Percentiles rank a stretch among this genome's conserved stretches.
phyloP scores from a whole-genome alignment of 2,329 filamentous ascomycete species.

The Colletotrichum simmondsii region DNA sequence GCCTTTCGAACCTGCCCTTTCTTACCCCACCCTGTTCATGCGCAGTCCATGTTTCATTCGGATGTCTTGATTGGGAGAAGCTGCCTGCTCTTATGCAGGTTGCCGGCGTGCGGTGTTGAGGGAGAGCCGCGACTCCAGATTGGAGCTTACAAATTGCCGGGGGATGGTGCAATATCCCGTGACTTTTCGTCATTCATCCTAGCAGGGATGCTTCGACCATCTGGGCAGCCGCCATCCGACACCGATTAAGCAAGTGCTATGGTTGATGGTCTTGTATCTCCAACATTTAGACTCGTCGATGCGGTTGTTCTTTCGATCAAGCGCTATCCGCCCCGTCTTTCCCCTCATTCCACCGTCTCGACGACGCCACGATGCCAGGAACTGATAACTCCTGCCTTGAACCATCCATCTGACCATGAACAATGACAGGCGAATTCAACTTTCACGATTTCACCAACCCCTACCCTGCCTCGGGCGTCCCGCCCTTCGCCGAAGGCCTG shows the following conservation, averaged over 20 bases:
- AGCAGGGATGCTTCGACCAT: conserved; percentile 33
- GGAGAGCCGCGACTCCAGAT: conserved; percentile 39
- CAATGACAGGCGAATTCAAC: conserved; percentile 68
- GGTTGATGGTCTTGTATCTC: conserved; percentile 14
- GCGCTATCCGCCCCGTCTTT: conserved; percentile 22
- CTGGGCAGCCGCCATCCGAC: conserved; percentile 30
- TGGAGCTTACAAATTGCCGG: conserved; percentile 56
- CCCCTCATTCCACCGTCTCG: conserved; percentile 23
- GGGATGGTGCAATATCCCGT: conserved; percentile 72
- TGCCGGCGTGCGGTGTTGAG: conserved; percentile 35
- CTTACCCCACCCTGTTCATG: conserved; percentile 34
- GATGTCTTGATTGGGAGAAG: conserved; percentile 45
- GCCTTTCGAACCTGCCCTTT: conserved; percentile 16
- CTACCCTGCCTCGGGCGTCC: conserved; percentile 47
- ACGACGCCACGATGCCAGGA: conserved; percentile 36
- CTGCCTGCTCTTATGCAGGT: conserved; percentile 32
- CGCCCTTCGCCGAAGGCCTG: conserved; percentile 52
- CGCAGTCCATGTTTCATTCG: conserved; percentile 30
- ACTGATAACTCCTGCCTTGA: conserved; percentile 28
- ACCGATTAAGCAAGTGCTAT: conserved; percentile 32
- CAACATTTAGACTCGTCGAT: conserved; percentile 30
- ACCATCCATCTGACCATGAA: conserved; percentile 39
- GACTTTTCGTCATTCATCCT: conserved; percentile 51
- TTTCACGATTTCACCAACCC: conserved; percentile 65
- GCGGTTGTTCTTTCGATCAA: conserved; percentile 21